Percentiles rank a stretch among this genome's conserved stretches.
Evolutionary conservation across 1,284 basidiomycete species (phyloP).

Genomic region (Trichosporon sp.): DNA sequence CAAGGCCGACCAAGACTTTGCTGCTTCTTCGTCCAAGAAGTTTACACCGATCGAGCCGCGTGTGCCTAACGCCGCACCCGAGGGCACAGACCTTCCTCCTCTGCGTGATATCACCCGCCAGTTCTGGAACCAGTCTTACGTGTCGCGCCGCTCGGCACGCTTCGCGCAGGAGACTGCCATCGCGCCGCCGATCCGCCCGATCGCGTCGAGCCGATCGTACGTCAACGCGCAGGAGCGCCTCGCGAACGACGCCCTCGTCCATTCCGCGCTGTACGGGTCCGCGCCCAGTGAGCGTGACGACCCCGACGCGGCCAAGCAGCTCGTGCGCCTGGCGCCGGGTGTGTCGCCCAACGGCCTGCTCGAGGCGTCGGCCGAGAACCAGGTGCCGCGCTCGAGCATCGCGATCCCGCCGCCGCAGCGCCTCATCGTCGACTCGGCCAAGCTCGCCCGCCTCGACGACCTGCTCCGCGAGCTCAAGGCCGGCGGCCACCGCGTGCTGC

Average conservation of each 20-base stretch:
- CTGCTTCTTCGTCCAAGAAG: slow-evolving; percentile 48
- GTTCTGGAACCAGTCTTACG: slow-evolving; percentile 68
- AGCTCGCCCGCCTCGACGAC: slow-evolving; percentile 83
- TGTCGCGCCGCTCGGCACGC: slow-evolving; percentile 71
- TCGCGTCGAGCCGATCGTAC: slow-evolving; percentile 74
- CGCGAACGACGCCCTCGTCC: slow-evolving; percentile 58
- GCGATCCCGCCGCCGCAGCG: slow-evolving; percentile 92
- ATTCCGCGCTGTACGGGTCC: slow-evolving; percentile 78
- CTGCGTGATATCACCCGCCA: slow-evolving; percentile 58
- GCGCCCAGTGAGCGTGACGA: slow-evolving; percentile 66
- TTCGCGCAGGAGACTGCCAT: slow-evolving; percentile 79
- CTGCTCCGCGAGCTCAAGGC: slow-evolving; percentile 89
- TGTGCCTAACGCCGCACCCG: slow-evolving; percentile 32
- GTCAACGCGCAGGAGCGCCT: slow-evolving; percentile 64
- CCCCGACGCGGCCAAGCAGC: slow-evolving; percentile 55
- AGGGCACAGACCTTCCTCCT: slow-evolving; percentile 21
- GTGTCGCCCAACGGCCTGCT: slow-evolving; percentile 68
- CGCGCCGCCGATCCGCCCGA: slow-evolving; percentile 74
- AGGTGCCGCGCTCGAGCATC: slow-evolving; percentile 80
- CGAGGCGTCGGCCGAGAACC: slow-evolving; percentile 62
- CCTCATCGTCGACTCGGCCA: slow-evolving; percentile 94
- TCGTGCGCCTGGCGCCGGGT: slow-evolving; percentile 58
- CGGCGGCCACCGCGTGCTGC: slow-evolving; percentile 86
- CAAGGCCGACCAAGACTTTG: slow-evolving; percentile 56
- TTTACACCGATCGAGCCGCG: slow-evolving; percentile 46